Evolutionary conservation across 2,329 filamentous ascomycete genomes (phyloP).

Genomic region (Lithohypha guttulata): DNA sequence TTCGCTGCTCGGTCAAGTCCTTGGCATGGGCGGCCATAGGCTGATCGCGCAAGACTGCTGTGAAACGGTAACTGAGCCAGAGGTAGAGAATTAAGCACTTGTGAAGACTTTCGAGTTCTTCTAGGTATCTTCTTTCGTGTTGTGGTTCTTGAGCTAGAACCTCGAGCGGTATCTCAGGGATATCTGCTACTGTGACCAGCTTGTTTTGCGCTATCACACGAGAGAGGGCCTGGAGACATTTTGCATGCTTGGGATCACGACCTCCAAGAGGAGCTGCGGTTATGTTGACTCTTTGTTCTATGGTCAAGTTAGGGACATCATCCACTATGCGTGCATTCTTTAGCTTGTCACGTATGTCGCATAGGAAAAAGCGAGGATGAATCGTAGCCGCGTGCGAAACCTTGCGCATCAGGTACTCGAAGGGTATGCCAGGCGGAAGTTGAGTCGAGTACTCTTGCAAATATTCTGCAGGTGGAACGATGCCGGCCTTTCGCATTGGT

Average conservation of each 20-base stretch:
- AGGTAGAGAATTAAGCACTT: constrained; percentile 74
- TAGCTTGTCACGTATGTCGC: constrained; percentile 51
- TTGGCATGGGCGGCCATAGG: constrained; percentile 71
- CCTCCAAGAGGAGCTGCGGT: constrained; percentile 55
- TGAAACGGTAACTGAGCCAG: constrained; percentile 86
- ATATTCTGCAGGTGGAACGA: constrained; percentile 60
- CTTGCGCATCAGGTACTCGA: constrained; percentile 70
- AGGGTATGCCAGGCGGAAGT: constrained; percentile 69
- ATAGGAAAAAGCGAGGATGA: constrained; percentile 60
- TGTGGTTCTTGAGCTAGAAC: constrained; percentile 50
- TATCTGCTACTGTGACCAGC: constrained; percentile 59
- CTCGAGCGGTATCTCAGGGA: constrained; percentile 60
- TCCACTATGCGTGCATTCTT: constrained; percentile 66
- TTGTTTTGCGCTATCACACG: constrained; percentile 56
- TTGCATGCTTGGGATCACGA: constrained; percentile 31
- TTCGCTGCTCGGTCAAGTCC: constrained; percentile 61
- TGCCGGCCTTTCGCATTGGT: constrained; percentile 58
- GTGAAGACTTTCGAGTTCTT: constrained; percentile 65
- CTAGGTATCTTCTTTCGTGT: constrained; percentile 47
- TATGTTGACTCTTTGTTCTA: constrained; percentile 66
- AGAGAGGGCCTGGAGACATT: constrained; percentile 54
- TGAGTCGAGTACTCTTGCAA: constrained; percentile 69
- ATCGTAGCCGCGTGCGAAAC: constrained; percentile 59
- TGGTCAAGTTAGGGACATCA: constrained; percentile 52
- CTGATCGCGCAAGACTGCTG: constrained; percentile 66